Evolutionary conservation across 805 yeast species (phyloP).

Genomic region (Lipomyces spencermartinsiae): DNA sequence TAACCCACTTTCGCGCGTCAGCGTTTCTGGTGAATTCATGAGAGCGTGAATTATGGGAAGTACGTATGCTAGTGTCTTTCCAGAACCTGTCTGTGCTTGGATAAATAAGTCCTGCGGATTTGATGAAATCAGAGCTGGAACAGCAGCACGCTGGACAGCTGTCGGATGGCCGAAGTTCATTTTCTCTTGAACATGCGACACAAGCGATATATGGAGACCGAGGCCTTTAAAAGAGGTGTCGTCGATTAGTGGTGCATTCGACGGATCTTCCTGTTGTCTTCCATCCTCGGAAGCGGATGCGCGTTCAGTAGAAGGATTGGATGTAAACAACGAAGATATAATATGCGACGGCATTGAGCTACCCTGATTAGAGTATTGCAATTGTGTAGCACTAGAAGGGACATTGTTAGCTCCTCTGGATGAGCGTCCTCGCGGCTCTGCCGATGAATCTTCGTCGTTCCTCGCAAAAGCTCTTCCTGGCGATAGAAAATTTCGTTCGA

Average conservation of each 20-base stretch:
- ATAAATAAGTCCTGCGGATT: slow-evolving; percentile 70
- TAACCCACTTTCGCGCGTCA: slow-evolving; percentile 73
- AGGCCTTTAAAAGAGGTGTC: slow-evolving; percentile 76
- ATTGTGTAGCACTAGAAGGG: not conserved
- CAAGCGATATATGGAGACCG: slow-evolving; percentile 64
- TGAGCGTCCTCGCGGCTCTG: not conserved
- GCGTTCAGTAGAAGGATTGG: slow-evolving; percentile 54
- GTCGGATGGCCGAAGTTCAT: slow-evolving; percentile 69
- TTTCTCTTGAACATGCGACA: slow-evolving; percentile 60
- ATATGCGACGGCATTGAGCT: slow-evolving; percentile 17
- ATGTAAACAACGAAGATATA: slow-evolving; percentile 81
- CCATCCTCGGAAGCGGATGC: slow-evolving; percentile 43
- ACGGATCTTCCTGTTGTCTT: slow-evolving; percentile 53
- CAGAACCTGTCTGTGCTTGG: slow-evolving; percentile 98
- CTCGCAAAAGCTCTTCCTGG: not conserved
- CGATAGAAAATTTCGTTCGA: slow-evolving; percentile 9
- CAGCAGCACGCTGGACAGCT: slow-evolving; percentile 78
- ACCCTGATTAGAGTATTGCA: not conserved
- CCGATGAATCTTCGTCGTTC: slow-evolving; percentile 1
- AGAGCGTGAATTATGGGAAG: slow-evolving; percentile 81
- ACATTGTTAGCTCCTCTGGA: not conserved
- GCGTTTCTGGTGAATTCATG: slow-evolving; percentile 57
- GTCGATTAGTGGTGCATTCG: slow-evolving; percentile 80
- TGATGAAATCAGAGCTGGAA: slow-evolving; percentile 63
- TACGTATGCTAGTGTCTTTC: slow-evolving; percentile 88